phyloP scores from a whole-genome alignment of 805 yeast species.

The Metschnikowia reukaufii region DNA sequence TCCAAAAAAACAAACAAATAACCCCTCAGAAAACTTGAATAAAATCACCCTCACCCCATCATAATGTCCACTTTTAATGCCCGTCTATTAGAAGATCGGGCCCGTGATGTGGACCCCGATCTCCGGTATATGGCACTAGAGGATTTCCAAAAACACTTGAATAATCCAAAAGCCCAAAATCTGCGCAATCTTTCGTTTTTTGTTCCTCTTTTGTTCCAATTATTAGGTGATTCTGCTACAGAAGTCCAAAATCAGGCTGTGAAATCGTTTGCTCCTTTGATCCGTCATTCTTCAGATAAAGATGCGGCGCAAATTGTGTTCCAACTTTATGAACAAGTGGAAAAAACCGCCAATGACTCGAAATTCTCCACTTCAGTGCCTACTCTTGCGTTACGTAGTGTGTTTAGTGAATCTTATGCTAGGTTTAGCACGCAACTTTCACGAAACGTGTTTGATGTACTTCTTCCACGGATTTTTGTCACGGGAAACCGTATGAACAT shows the following conservation, averaged over 20 bases:
- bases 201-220: slow-evolving; percentile 40
- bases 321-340: slow-evolving; percentile 27
- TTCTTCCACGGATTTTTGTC: slow-evolving; percentile 41
- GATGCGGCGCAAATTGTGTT: slow-evolving; percentile 31
- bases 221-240: slow-evolving; percentile 59
- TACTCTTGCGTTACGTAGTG: slow-evolving; percentile 51
- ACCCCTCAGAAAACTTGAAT: too few relatives aligned
- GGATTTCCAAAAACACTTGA: slow-evolving; percentile 56
- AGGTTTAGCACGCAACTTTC: slow-evolving; percentile 25
- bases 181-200: slow-evolving; percentile 31
- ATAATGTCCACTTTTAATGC: slow-evolving; percentile 25
- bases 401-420: slow-evolving; percentile 35
- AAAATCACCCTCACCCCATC: too few relatives aligned
- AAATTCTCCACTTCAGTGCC: slow-evolving; percentile 49
- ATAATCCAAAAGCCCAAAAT: slow-evolving; percentile 23
- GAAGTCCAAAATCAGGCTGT: slow-evolving; percentile 78
- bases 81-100: slow-evolving; percentile 39
- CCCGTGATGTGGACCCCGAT: slow-evolving; percentile 74
- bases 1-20: slow-evolving; percentile 20
- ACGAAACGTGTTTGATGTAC: slow-evolving; percentile 31
- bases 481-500: slow-evolving; percentile 35
- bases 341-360: slow-evolving; percentile 18
- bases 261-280: slow-evolving; percentile 50
- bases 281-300: slow-evolving; percentile 36
- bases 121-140: slow-evolving; percentile 81